Evolutionary conservation across 495 filamentous ascomycete genomes (phyloP).

Genomic region (Hapsidospora chrysogenum): DNA sequence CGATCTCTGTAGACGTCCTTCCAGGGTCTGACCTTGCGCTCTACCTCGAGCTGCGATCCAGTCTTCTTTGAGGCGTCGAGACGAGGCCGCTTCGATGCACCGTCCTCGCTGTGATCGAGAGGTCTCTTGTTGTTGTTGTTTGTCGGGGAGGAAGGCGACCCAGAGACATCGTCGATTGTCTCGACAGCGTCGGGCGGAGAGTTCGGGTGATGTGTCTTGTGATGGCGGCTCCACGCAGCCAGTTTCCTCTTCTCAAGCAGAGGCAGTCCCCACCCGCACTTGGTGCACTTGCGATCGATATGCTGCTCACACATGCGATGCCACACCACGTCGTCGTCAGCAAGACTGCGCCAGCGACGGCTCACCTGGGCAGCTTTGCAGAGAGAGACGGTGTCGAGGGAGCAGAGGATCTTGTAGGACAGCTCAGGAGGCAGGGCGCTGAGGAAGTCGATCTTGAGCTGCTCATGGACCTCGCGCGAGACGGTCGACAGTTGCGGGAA

Average conservation of each 20-base stretch:
- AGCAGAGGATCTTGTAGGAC: constrained; percentile 82
- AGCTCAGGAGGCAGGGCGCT: constrained; percentile 77
- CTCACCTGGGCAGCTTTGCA: constrained; percentile 96
- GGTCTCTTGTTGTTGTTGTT: constrained; percentile 5
- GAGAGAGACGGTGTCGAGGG: constrained; percentile 86
- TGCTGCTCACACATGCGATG: constrained; percentile 99
- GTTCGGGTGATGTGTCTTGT: constrained; percentile 34
- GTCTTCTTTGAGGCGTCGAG: constrained; percentile 10
- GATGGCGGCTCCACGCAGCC: constrained; percentile 72
- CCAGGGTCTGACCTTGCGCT: constrained; percentile 51
- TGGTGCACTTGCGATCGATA: constrained; percentile 83
- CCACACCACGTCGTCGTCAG: constrained; percentile 96
- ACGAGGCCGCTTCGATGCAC: constrained; percentile 33
- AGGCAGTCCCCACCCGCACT: constrained; percentile 92
- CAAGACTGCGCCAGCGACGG: constrained; percentile 66
- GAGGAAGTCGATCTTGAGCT: constrained; percentile 93
- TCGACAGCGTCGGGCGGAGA: constrained; percentile 5
- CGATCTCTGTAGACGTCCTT: constrained; percentile 42
- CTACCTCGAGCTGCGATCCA: constrained; percentile 6
- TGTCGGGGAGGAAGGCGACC: not conserved
- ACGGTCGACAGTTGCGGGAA: constrained; percentile 92
- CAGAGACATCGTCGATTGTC: not conserved
- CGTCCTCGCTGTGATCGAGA: constrained; percentile 10
- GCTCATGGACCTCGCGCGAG: constrained; percentile 68
- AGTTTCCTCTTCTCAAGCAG: constrained; percentile 76